Conservation (phyloP, 768 basidiomycete genomes). For the Pulveroboletus frians region DNA sequence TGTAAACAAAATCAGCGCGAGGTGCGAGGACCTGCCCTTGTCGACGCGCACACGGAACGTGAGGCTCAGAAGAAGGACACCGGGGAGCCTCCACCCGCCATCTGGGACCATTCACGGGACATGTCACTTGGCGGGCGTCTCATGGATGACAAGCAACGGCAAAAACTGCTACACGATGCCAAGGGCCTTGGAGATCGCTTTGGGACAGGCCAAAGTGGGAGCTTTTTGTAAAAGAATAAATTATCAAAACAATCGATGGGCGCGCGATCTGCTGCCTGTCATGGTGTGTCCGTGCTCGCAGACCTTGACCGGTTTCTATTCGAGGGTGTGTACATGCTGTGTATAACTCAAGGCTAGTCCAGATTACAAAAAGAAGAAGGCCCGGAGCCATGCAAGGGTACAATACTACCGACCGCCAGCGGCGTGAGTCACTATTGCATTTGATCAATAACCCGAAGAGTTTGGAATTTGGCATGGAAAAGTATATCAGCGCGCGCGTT, state of each 20-base stretch:
- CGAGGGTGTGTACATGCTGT: not conserved
- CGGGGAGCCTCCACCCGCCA: constrained; percentile 53
- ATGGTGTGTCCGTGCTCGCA: constrained; percentile 6
- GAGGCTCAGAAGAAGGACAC: constrained; percentile 36
- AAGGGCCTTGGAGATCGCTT: constrained; percentile 80
- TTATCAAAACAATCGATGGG: not conserved
- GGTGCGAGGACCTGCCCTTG: constrained; percentile 48
- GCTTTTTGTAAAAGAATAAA: constrained; percentile 43
- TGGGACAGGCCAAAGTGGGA: constrained; percentile 64
- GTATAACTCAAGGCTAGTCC: not conserved
- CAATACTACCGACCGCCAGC: not conserved
- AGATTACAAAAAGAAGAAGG: not conserved
- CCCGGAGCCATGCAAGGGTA: not conserved
- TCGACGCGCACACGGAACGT: constrained; percentile 46
- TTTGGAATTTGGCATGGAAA: not conserved
- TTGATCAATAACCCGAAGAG: not conserved
- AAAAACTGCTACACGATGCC: constrained; percentile 75
- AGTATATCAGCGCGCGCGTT: not conserved
- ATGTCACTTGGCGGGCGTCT: constrained; percentile 84
- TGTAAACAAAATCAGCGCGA: constrained; percentile 32
- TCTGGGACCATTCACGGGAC: constrained; percentile 92
- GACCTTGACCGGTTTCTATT: not conserved
- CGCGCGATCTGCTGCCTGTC: constrained; percentile 2
- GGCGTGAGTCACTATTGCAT: not conserved
- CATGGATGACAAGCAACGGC: constrained; percentile 83